Conservation (phyloP, 352 stramenopile genomes). For the Phytophthora lateralis region DNA sequence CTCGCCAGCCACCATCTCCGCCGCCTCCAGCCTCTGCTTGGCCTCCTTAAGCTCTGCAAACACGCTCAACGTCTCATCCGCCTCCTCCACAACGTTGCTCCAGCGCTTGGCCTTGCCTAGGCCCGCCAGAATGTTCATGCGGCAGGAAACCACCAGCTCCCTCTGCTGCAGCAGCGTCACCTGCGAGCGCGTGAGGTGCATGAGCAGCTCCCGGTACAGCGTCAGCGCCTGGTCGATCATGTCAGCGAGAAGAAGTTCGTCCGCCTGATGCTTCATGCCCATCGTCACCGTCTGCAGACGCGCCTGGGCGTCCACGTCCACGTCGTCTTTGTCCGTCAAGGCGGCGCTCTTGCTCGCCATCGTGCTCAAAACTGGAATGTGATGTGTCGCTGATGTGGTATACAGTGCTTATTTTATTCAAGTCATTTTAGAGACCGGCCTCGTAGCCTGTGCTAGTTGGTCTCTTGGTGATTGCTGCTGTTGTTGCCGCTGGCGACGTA, state of each 20-base stretch:
- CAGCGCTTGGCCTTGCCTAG: slow-evolving; percentile 68
- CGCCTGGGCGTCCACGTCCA: slow-evolving; percentile 54
- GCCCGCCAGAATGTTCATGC: slow-evolving; percentile 66
- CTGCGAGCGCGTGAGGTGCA: slow-evolving; percentile 73
- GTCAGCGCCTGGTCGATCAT: slow-evolving; percentile 58
- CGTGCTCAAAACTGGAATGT: slow-evolving; percentile 10
- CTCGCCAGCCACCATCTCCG: slow-evolving; percentile 12
- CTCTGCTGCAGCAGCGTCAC: slow-evolving; percentile 58
- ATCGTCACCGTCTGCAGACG: slow-evolving; percentile 44
- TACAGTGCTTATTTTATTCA: slow-evolving; percentile 14
- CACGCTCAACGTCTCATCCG: slow-evolving; percentile 49
- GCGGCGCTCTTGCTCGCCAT: slow-evolving; percentile 40
- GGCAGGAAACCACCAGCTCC: slow-evolving; percentile 70
- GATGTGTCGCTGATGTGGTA: slow-evolving; percentile 4
- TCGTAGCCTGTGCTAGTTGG: slow-evolving; percentile 6
- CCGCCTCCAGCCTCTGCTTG: slow-evolving; percentile 22
- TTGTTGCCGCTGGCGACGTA: slow-evolving; percentile 35
- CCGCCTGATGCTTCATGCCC: slow-evolving; percentile 67
- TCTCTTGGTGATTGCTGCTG: slow-evolving; percentile 15
- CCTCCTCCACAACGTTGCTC: slow-evolving; percentile 50
- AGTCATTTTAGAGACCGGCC: slow-evolving; percentile 15
- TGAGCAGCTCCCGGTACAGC: slow-evolving; percentile 72
- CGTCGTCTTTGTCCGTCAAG: slow-evolving; percentile 31
- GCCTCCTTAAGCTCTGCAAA: slow-evolving; percentile 51
- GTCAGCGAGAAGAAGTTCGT: slow-evolving; percentile 63